These are phyloP conservation scores for Fusarium papillatum DNA, from an alignment of 2,329 filamentous ascomycete genomes.

Conservation along the genomic window DNA sequence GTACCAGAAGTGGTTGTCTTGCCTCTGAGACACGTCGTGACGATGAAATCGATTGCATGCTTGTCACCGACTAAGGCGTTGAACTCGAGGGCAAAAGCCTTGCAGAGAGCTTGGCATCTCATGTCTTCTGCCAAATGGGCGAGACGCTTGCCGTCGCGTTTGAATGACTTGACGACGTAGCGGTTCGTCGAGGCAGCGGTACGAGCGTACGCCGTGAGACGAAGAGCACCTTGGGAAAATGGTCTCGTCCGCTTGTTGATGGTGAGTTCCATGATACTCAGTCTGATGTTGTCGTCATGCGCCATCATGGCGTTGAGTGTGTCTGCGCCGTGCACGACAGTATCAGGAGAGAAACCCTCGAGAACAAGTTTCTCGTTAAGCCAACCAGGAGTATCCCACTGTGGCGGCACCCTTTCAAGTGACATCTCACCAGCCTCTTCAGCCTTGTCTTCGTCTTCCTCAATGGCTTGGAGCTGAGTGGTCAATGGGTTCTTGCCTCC, in stretches of 20 bases:
- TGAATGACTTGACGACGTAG: conserved; percentile 53
- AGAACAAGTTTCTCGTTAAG: conserved; percentile 15
- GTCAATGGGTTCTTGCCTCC: conserved; percentile 5
- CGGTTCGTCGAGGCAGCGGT: conserved; percentile 42
- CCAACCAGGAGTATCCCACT: conserved; percentile 6
- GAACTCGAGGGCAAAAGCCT: conserved; percentile 56
- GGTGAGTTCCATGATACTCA: conserved; percentile 49
- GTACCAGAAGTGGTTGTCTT: conserved; percentile 14
- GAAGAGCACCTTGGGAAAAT: conserved; percentile 48
- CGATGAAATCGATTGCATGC: conserved; percentile 47
- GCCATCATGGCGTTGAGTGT: conserved; percentile 54
- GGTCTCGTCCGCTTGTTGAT: conserved; percentile 46
- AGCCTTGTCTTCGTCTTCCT: conserved; percentile 14
- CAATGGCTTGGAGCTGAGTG: conserved; percentile 17
- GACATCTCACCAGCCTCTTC: background rate
- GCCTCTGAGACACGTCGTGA: conserved; percentile 47
- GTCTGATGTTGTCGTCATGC: conserved; percentile 50
- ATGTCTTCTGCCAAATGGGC: conserved; percentile 53
- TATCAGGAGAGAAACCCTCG: conserved; percentile 47
- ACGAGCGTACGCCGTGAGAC: conserved; percentile 52
- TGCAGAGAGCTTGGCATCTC: conserved; percentile 54
- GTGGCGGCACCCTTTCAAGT: conserved; percentile 1
- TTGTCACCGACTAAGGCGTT: conserved; percentile 46
- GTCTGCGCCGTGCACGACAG: conserved; percentile 38
- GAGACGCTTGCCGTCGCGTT: conserved; percentile 34